Evolutionary conservation across 2,329 filamentous ascomycete species (phyloP).

Genomic region (Elsinoe australis): DNA sequence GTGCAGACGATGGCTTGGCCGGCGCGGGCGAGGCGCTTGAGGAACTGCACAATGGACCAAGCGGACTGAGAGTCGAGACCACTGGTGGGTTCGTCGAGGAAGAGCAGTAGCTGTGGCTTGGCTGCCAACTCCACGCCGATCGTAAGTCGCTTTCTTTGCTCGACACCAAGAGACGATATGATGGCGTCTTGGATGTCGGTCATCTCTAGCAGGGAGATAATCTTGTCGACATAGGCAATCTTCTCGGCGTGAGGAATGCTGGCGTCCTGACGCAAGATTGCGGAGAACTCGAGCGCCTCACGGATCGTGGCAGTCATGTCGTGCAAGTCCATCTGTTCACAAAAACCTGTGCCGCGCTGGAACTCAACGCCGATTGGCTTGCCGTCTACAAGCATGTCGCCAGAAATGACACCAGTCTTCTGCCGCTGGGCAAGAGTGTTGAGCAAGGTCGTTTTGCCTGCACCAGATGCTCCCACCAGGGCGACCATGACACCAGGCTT

Average conservation of each 20-base stretch:
- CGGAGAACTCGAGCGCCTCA: conserved; percentile 62
- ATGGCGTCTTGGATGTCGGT: conserved; percentile 60
- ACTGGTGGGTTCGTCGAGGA: conserved; percentile 65
- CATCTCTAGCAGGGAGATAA: conserved; percentile 59
- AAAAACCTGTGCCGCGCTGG: conserved; percentile 62
- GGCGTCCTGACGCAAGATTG: conserved; percentile 54
- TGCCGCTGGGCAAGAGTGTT: conserved; percentile 71
- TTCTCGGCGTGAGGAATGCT: conserved; percentile 52
- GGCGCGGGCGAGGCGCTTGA: conserved; percentile 58
- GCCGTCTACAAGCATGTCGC: conserved; percentile 66
- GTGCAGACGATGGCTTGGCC: conserved; percentile 68
- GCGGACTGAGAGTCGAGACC: conserved; percentile 64
- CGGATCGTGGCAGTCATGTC: conserved; percentile 59
- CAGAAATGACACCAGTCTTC: conserved; percentile 55
- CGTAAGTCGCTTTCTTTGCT: conserved; percentile 63
- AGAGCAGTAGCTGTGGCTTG: conserved; percentile 59
- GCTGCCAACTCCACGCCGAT: conserved; percentile 68
- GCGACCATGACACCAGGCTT: conserved; percentile 75
- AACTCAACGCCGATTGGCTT: conserved; percentile 54
- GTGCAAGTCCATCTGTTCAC: conserved; percentile 65
- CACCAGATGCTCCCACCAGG: conserved; percentile 71
- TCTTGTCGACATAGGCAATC: conserved; percentile 57
- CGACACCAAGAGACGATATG: conserved; percentile 56
- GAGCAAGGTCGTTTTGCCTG: conserved; percentile 75
- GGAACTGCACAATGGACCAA: conserved; percentile 59